A percentile compares a stretch with the other conserved stretches of the same genome.
phyloP scores from a whole-genome alignment of 208 protist genomes.

The Perkinsela sp. region DNA sequence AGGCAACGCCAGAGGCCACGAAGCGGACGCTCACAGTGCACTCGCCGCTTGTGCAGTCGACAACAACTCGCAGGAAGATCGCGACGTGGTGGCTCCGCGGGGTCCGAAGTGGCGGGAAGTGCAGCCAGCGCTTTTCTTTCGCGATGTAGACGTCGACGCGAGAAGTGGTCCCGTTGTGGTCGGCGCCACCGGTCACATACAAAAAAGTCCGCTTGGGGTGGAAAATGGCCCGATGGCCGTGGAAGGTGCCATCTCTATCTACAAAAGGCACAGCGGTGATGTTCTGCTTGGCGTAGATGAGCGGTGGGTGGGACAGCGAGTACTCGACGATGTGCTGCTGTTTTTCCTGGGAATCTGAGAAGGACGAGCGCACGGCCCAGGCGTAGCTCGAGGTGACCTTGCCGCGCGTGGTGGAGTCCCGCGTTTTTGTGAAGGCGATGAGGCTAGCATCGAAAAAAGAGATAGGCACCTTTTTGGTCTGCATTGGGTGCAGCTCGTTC shows the following conservation, averaged over 20 bases:
- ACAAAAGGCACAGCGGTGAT: not conserved
- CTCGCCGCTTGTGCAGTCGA: not conserved
- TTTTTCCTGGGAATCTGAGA: not conserved
- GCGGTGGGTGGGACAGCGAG: not conserved
- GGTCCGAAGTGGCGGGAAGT: not conserved
- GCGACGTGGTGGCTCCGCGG: not conserved
- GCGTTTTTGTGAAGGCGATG: not conserved
- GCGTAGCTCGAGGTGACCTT: not conserved
- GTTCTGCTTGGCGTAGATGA: not conserved
- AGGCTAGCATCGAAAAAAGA: not conserved
- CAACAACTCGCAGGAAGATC: not conserved
- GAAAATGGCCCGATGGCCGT: not conserved
- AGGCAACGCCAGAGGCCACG: not conserved
- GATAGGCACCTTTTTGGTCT: not conserved
- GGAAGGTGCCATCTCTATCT: not conserved
- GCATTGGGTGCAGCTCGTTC: not conserved
- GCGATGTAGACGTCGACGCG: not conserved
- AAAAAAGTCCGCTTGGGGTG: not conserved
- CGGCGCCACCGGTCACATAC: not conserved
- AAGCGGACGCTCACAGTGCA: not conserved
- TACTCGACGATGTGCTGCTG: not conserved
- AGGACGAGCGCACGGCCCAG: not conserved
- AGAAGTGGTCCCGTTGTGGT: not conserved
- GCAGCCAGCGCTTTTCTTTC: not conserved
- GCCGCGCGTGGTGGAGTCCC: not conserved